Percentiles rank a stretch among this genome's conserved stretches.
Evolutionary conservation across 2,329 filamentous ascomycete species (phyloP).

Genomic region (Xylariales sp.): DNA sequence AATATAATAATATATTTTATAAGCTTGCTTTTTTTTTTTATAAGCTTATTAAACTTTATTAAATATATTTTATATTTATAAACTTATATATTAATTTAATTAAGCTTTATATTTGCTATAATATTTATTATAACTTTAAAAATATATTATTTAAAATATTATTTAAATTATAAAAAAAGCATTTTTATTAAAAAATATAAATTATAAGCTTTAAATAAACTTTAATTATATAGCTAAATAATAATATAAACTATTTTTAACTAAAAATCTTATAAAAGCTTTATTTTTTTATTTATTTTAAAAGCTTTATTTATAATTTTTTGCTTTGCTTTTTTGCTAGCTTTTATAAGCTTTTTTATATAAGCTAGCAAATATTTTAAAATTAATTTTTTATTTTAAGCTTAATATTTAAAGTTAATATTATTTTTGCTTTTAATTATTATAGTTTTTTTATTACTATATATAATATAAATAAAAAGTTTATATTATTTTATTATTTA

Average conservation of each 20-base stretch:
- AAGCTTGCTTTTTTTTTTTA: too few relatives aligned
- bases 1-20: too few relatives aligned
- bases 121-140: too few relatives aligned
- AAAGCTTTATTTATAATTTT: background rate
- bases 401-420: background rate
- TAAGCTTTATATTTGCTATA: too few relatives aligned
- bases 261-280: background rate
- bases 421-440: too few relatives aligned
- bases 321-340: background rate
- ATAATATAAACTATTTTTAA: background rate
- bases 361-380: background rate
- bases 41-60: too few relatives aligned
- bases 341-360: too few relatives aligned
- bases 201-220: background rate
- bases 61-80: too few relatives aligned
- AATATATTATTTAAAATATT: background rate
- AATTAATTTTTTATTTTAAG: background rate
- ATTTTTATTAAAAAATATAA: background rate
- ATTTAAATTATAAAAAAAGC: background rate
- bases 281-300: background rate
- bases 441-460: too few relatives aligned
- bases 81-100: too few relatives aligned
- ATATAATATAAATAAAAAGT: too few relatives aligned
- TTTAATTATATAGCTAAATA: constrained; percentile 3
- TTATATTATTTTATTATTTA: too few relatives aligned